Evolutionary conservation across 306 rosid genomes (phyloP).

Genomic region (Pueraria montana): DNA sequence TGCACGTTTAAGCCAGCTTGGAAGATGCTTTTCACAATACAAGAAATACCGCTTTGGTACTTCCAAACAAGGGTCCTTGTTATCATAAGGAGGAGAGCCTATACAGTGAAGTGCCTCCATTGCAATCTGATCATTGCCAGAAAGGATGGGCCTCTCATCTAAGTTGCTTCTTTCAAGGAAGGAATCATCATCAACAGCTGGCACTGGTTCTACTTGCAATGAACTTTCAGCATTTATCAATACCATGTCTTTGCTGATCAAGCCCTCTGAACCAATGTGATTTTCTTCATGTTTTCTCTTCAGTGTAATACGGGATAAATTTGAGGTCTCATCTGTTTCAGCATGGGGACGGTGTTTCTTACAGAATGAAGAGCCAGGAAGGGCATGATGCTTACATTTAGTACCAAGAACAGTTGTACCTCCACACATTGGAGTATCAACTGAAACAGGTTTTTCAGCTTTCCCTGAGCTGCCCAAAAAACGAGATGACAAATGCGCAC

Average conservation of each 20-base stretch:
- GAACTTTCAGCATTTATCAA: conserved; percentile 61
- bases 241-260: conserved; percentile 58
- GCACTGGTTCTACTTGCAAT: conserved; percentile 60
- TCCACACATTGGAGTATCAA: conserved; percentile 73
- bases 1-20: conserved; percentile 89
- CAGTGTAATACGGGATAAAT: conserved; percentile 45
- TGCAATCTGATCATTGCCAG: conserved; percentile 54
- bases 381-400: conserved; percentile 87
- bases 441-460: conserved; percentile 57
- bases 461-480: conserved; percentile 62
- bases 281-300: conserved; percentile 76
- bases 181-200: conserved; percentile 49
- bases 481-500: conserved; percentile 74
- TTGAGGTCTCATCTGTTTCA: conserved; percentile 48
- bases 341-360: conserved; percentile 76
- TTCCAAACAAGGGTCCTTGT: conserved; percentile 69
- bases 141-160: conserved; percentile 52
- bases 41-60: conserved; percentile 70
- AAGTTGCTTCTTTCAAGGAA: conserved; percentile 48
- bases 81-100: conserved; percentile 61
- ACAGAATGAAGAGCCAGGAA: conserved; percentile 75
- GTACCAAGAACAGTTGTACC: conserved; percentile 86
- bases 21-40: conserved; percentile 85
- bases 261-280: conserved; percentile 51
- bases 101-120: conserved; percentile 62